A percentile compares a stretch with the other conserved stretches of the same genome.
phyloP scores from a whole-genome alignment of 2,329 filamentous ascomycete genomes.

The Chaetothyriales sp. region DNA sequence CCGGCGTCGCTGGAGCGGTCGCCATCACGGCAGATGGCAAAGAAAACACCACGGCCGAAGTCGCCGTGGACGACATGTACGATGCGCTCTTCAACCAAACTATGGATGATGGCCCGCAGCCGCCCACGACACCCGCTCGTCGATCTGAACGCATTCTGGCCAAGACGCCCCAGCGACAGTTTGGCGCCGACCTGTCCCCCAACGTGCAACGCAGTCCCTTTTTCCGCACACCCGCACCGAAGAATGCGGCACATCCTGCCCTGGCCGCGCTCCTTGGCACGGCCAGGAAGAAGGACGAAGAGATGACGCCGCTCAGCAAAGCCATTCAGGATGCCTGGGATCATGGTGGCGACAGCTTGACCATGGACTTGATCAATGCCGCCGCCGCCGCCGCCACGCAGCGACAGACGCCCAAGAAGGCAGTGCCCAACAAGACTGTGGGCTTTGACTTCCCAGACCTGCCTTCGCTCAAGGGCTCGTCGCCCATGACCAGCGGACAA shows the following conservation, averaged over 20 bases:
- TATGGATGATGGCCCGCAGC: conserved; percentile 25
- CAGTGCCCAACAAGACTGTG: conserved; percentile 25
- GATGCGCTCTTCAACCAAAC: conserved; percentile 50
- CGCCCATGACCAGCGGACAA: conserved; percentile 10
- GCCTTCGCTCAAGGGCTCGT: conserved; percentile 19
- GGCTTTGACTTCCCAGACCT: conserved; percentile 27
- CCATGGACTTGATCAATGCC: conserved; percentile 8
- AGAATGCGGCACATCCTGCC: conserved; percentile 6
- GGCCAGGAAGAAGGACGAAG: conserved; percentile 8
- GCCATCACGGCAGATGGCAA: conserved; percentile 38
- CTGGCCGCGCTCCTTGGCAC: conserved; percentile 12
- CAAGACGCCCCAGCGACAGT: conserved; percentile 16
- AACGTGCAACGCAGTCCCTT: conserved; percentile 15
- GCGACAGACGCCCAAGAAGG: conserved; percentile 27
- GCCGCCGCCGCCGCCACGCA: conserved; percentile 3
- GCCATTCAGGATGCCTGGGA: conserved; percentile 13
- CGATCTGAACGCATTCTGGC: conserved; percentile 17
- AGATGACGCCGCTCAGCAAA: conserved; percentile 18
- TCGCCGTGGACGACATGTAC: conserved; percentile 36
- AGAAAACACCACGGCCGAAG: conserved; percentile 40
- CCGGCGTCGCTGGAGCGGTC: conserved; percentile 21
- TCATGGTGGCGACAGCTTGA: background rate
- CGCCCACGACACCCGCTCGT: conserved; percentile 22
- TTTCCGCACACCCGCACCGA: conserved; percentile 14
- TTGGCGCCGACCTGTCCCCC: conserved; percentile 20